Conservation (phyloP, 2,329 filamentous ascomycete genomes). For the Hansfordia pulvinata region DNA sequence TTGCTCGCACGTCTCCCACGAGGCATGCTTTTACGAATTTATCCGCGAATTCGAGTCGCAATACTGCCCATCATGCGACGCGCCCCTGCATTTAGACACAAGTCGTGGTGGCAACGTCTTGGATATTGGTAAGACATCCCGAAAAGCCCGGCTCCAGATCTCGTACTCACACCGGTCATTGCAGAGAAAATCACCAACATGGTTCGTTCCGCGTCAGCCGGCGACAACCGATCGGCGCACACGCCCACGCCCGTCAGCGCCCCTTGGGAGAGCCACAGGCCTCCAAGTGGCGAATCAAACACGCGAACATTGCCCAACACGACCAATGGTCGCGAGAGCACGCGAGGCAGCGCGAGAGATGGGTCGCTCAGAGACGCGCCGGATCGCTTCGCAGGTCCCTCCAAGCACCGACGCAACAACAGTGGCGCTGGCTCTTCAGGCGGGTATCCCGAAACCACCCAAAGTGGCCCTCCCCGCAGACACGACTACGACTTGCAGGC, state of each 20-base stretch:
- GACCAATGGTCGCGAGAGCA: slow-evolving; percentile 12
- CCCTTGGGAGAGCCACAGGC: slow-evolving; percentile 54
- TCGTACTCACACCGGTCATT: slow-evolving; percentile 12
- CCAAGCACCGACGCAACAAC: slow-evolving; percentile 59
- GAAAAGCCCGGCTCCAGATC: slow-evolving; percentile 1
- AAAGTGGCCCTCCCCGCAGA: slow-evolving; percentile 55
- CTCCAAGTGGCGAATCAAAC: slow-evolving; percentile 34
- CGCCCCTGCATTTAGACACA: slow-evolving; percentile 81
- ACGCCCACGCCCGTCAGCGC: slow-evolving; percentile 46
- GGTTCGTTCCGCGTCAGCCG: slow-evolving; percentile 66
- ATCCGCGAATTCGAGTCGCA: slow-evolving; percentile 91
- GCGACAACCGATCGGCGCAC: slow-evolving; percentile 42
- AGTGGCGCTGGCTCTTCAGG: slow-evolving; percentile 59
- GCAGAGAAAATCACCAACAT: slow-evolving; percentile 90
- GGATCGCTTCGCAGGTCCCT: slow-evolving; percentile 27
- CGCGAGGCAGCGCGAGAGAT: slow-evolving; percentile 13
- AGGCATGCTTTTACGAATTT: slow-evolving; percentile 98
- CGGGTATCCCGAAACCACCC: slow-evolving; percentile 66
- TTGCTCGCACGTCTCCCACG: slow-evolving; percentile 92
- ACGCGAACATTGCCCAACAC: slow-evolving; percentile 14
- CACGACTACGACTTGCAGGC: slow-evolving; percentile 95
- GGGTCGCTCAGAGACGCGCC: slow-evolving; percentile 22
- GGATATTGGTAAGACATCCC: slow-evolving; percentile 68
- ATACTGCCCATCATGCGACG: slow-evolving; percentile 87
- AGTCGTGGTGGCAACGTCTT: slow-evolving; percentile 86